Conservation (phyloP, 2,329 filamentous ascomycete species). For the Metarhizium guizhouense region DNA sequence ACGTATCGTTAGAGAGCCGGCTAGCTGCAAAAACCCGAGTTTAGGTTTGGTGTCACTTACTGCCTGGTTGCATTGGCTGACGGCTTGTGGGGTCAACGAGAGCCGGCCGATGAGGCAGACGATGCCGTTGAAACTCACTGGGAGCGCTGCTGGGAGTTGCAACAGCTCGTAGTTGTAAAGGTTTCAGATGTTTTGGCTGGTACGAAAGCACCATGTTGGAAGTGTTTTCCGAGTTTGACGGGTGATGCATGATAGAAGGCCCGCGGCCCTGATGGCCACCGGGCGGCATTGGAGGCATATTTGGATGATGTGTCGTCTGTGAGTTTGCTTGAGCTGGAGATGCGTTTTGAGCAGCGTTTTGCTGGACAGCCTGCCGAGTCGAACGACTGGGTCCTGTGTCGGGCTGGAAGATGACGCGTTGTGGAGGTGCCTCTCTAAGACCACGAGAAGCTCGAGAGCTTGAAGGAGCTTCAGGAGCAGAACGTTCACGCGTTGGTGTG, state of each 20-base stretch:
- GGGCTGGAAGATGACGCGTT: slow-evolving; percentile 76
- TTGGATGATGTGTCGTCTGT: slow-evolving; percentile 24
- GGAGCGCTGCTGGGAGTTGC: slow-evolving; percentile 68
- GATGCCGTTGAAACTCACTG: slow-evolving; percentile 43
- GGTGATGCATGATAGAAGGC: slow-evolving; percentile 40
- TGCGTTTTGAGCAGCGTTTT: slow-evolving; percentile 25
- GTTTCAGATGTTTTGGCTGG: slow-evolving; percentile 55
- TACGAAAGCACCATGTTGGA: slow-evolving; percentile 58
- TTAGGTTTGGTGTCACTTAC: slow-evolving; percentile 33
- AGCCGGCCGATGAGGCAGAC: slow-evolving; percentile 33
- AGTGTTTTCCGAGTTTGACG: slow-evolving; percentile 44
- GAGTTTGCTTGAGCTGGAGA: slow-evolving; percentile 18
- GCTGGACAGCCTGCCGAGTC: slow-evolving; percentile 47
- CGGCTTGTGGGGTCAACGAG: slow-evolving; percentile 22
- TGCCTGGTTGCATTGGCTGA: slow-evolving; percentile 49
- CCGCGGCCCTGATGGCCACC: slow-evolving; percentile 26
- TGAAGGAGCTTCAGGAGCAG: slow-evolving; percentile 41
- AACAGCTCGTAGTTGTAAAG: slow-evolving; percentile 61
- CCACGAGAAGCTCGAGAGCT: slow-evolving; percentile 53
- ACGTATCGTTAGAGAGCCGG: slow-evolving; percentile 8
- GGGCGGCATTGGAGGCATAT: slow-evolving; percentile 21
- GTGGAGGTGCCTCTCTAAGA: slow-evolving; percentile 73
- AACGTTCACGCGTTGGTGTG: slow-evolving; percentile 46
- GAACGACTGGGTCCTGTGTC: slow-evolving; percentile 60
- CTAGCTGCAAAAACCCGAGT: neutral